phyloP scores from a whole-genome alignment of 208 protist species.

The Acanthamoeba sp. region DNA sequence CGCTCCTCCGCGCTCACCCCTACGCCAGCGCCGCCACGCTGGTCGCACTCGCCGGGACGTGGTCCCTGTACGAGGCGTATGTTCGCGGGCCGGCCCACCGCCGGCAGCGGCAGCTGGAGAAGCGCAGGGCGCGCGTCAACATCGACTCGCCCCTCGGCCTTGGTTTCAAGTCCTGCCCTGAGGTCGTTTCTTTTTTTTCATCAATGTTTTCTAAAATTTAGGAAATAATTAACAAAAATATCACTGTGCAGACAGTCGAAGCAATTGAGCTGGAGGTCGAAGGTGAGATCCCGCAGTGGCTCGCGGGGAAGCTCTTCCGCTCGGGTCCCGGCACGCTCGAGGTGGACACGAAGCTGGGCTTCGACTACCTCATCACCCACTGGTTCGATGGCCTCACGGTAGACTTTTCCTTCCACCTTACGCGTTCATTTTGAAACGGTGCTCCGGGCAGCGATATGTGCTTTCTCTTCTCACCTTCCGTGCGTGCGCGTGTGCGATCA shows the following conservation, averaged over 20 bases:
- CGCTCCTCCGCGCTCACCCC: background rate
- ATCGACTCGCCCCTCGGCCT: background rate
- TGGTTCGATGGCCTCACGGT: slow-evolving; percentile 43
- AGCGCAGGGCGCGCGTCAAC: background rate
- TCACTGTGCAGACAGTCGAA: background rate
- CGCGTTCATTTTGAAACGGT: too few relatives aligned
- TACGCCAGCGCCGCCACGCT: background rate
- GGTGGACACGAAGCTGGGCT: background rate
- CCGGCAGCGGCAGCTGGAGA: background rate
- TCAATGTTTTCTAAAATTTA: background rate
- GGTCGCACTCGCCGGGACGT: background rate
- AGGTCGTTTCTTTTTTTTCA: background rate
- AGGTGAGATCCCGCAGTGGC: background rate
- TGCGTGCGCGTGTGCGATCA: background rate
- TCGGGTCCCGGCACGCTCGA: slow-evolving; percentile 12
- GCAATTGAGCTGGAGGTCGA: background rate
- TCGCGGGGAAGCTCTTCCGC: background rate
- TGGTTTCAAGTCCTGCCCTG: slow-evolving; percentile 40
- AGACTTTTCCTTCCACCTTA: background rate
- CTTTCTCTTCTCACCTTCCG: background rate
- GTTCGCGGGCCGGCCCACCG: background rate
- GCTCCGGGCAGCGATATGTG: too few relatives aligned
- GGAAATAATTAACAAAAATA: background rate
- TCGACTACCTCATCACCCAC: background rate
- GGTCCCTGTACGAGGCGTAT: background rate